Base-by-base conservation (phyloP, 1,284 basidiomycete genomes). In the Naganishia liquefaciens region DNA sequence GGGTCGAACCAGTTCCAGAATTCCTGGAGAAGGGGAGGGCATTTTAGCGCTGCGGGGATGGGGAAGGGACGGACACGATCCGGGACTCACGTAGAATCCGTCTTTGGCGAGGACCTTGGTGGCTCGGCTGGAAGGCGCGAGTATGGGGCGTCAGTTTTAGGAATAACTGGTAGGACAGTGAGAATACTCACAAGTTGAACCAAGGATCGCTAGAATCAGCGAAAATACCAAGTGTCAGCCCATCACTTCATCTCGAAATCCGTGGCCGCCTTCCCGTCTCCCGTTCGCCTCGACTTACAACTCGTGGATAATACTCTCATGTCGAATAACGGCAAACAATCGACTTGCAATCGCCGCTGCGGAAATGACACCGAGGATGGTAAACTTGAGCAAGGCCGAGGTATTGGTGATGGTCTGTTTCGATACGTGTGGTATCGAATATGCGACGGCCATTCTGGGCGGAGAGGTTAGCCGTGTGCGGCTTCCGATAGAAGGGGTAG, bases 1-100 rank as follows among this genome's bases (percentile, higher is more conserved):
- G 94, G 93, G 80, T 99, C 96, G 78, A 99, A 99, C 96, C 96
- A 99, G 78, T 99, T 99, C 95, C 91, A 99, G 81, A 94, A 99
- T 87, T 89, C 93, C 93, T 93, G 73, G 21, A 49, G 9, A 28
- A 19, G 57, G 66, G 51, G 17, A 62, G 37, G 27, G 50, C 21
- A 46, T 27, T 39, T 40, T 28, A 15, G 7, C 11, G 13, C n/a
- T 23, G 11, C n/a, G 30, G 53, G 5, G 43, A 21, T 10, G n/a
- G 39, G 15, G 1, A 7, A 13, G 21, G 17, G 39, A 27, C 25
- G 1, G 52, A n/a, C n/a, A n/a, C n/a, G 43, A 54, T n/a, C n/a
- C n/a, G 6, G 19, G 11, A 46, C 90, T 67, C 70, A 93, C 92
- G 82, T 95, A 93, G 82, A 97, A 96, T n/a, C 93, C 93, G 72